Evolutionary conservation across 108 stramenopile genomes (phyloP), one percentile per base, ranked within the genome.

Genomic region (Poteriospumella lacustris): DNA sequence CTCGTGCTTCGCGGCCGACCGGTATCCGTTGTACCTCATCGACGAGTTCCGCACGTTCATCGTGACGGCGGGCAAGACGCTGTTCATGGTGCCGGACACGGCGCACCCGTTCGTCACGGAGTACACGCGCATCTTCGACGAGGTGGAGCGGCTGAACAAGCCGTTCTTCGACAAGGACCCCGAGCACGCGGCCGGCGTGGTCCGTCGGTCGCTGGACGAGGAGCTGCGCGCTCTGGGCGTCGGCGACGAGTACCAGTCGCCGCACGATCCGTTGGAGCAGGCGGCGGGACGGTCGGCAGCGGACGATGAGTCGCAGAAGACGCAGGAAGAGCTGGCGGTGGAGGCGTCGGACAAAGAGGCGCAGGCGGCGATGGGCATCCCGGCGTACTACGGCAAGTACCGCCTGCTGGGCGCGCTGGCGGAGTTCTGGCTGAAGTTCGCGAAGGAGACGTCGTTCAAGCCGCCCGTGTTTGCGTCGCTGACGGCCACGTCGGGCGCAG

Each of bases 11-110:
- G 58, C 62, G n/a, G 81, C 84, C 26, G 44, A 39, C 29, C 43
- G 72, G 19, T 83, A 86, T 68, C 85, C 85, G 2, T 41, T 69
- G 34, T 34, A 42, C 56, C 76, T 43, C 0, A 78, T 43, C 1
- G 42, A 77, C 12, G 85, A 86, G 60, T 60, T 75, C n/a, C 29
- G 42, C 1, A 3, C 47, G 39, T 80, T 70, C 36, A 39, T 64
- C 3, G 36, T 31, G 9, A 33, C 3, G 5, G 31, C 70, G 24
- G 5, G 31, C 9, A 5, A 73, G 33, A 42, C 33, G 5, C 31
- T 73, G 9, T 73, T 73, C 19, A 42, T 73, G 41, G 5, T 42
- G 5, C 43, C 47, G 5, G 70, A 73, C 19, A 19, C 19, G 39
- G 5, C 9, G 38, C 70, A 73, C 42, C 33, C 47, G 5, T 42